These are phyloP conservation scores for Olyra latifolia DNA, from an alignment of 176 grass and related monocot genomes.

Conservation along the genomic window DNA sequence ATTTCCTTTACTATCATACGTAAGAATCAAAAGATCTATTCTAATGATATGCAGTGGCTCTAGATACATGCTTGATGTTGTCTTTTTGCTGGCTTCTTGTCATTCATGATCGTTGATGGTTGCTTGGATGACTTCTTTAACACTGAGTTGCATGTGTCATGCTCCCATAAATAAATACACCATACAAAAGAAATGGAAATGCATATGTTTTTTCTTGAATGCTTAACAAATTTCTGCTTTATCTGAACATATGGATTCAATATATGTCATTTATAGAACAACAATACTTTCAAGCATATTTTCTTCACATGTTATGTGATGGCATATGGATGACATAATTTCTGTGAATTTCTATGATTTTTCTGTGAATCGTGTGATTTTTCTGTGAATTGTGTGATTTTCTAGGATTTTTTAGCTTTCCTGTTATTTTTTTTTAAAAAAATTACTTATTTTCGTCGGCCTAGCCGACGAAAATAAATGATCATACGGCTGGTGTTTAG, in stretches of 20 bases:
- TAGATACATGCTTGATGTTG: no score
- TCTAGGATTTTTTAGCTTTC: no score
- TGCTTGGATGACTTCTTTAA: conserved; percentile 16
- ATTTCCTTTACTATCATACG: conserved; percentile 14
- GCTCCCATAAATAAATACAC: neutral
- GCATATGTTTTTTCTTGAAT: neutral
- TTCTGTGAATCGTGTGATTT: no score
- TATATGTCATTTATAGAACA: neutral
- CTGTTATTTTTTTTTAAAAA: no score
- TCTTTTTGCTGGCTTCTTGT: neutral
- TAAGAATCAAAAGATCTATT: conserved; percentile 17
- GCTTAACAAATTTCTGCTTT: neutral
- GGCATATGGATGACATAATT: no score
- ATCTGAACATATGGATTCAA: neutral
- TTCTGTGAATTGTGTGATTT: no score
- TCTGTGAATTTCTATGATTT: no score
- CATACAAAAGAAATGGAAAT: neutral
- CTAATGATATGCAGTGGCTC: neutral
- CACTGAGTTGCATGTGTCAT: neutral
- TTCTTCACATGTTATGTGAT: no score
- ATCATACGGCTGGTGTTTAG: no score
- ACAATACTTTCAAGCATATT: no score
- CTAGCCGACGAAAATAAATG: no score
- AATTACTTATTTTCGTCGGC: no score
- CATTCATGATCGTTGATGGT: neutral